Evolutionary conservation across 768 basidiomycete genomes (phyloP).

Genomic region (Termitomyces eurrhizus): DNA sequence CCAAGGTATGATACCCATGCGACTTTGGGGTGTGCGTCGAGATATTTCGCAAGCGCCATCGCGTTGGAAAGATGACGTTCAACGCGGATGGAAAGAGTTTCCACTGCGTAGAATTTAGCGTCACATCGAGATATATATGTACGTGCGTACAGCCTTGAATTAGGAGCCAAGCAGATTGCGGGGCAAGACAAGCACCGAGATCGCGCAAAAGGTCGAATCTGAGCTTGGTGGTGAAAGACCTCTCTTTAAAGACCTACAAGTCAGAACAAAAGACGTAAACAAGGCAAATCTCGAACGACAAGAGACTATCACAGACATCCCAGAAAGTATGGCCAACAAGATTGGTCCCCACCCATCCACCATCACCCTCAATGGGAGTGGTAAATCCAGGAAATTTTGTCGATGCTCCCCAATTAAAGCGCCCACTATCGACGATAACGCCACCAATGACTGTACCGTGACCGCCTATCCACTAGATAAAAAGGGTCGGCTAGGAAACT

Average conservation of each 20-base stretch:
- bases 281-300: not conserved
- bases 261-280: not conserved
- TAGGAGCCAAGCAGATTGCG: slow-evolving; percentile 57
- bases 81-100: slow-evolving; percentile 56
- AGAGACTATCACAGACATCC: slow-evolving; percentile 7
- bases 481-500: slow-evolving; percentile 20
- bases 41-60: slow-evolving; percentile 35
- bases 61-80: slow-evolving; percentile 59
- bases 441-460: slow-evolving; percentile 66
- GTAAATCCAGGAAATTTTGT: slow-evolving; percentile 39
- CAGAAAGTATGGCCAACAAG: slow-evolving; percentile 15
- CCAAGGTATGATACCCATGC: slow-evolving; percentile 67
- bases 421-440: slow-evolving; percentile 56
- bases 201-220: slow-evolving; percentile 56
- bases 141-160: slow-evolving; percentile 36
- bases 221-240: slow-evolving; percentile 18
- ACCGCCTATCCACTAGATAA: slow-evolving; percentile 63
- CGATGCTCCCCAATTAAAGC: slow-evolving; percentile 51
- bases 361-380: slow-evolving; percentile 8
- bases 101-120: slow-evolving; percentile 36
- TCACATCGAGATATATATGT: not conserved
- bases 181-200: slow-evolving; percentile 48
- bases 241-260: slow-evolving; percentile 16
- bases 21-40: slow-evolving; percentile 51
- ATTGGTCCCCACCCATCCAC: slow-evolving; percentile 11